These are phyloP conservation scores for Penicillium verhagenii DNA, from an alignment of 495 filamentous ascomycete genomes.

Conservation along the genomic window DNA sequence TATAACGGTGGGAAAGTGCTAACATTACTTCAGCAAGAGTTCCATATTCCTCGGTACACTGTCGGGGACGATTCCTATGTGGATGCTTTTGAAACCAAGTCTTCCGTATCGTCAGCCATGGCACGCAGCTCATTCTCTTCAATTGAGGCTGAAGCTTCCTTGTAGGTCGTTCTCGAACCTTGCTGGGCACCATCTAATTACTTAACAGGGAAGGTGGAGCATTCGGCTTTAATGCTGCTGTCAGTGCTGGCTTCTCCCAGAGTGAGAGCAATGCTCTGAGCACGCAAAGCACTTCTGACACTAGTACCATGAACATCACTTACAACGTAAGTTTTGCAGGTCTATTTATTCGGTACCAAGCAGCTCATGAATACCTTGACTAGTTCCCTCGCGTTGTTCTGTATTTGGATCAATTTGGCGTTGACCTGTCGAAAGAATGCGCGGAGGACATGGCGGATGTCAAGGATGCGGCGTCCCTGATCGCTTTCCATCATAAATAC, in stretches of 20 bases:
- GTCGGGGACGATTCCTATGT: slow-evolving; percentile 7
- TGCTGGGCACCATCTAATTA: not conserved
- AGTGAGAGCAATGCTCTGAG: not conserved
- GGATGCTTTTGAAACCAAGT: not conserved
- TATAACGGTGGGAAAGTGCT: not conserved
- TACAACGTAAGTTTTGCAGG: not conserved
- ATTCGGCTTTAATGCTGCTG: slow-evolving; percentile 1
- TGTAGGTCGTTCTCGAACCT: not conserved
- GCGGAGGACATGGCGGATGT: not conserved
- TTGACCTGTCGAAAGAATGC: not conserved
- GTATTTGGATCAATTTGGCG: not conserved
- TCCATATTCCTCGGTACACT: not conserved
- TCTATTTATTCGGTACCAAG: not conserved
- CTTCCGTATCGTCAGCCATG: not conserved
- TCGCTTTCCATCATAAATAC: slow-evolving; percentile 2
- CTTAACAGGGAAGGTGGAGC: not conserved
- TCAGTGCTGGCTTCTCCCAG: not conserved
- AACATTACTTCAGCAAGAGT: not conserved
- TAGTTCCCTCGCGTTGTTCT: slow-evolving; percentile 2
- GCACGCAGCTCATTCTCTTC: not conserved
- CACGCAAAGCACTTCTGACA: not conserved
- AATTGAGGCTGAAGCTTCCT: not conserved
- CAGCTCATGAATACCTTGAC: not conserved
- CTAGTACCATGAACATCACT: slow-evolving; percentile 5
- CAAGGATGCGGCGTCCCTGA: not conserved